phyloP scores from a whole-genome alignment of 768 basidiomycete genomes.

The Tulasnella sp. region DNA sequence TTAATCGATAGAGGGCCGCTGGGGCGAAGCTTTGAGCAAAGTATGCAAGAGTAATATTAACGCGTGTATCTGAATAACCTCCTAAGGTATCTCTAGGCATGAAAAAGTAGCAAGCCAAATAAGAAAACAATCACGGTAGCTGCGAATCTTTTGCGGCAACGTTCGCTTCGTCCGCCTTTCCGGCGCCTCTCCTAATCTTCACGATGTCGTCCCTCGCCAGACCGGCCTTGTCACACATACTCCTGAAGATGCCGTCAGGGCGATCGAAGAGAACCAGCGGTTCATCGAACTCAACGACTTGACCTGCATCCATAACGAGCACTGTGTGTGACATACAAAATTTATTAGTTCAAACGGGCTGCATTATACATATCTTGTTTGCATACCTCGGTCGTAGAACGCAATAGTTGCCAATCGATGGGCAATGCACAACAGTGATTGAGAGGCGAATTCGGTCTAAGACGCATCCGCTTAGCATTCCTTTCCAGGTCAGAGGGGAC shows the following conservation, averaged over 20 bases:
- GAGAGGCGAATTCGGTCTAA: conserved; percentile 53
- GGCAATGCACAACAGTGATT: conserved; percentile 79
- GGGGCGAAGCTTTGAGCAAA: too few species aligned
- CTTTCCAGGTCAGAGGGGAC: too few species aligned
- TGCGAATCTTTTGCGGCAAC: too few species aligned
- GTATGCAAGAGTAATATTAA: too few species aligned
- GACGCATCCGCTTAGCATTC: too few species aligned
- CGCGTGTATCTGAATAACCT: too few species aligned
- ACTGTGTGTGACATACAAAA: background rate
- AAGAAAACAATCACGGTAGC: too few species aligned
- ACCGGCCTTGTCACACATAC: conserved; percentile 78
- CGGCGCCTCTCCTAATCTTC: too few species aligned
- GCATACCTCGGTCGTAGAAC: conserved; percentile 73
- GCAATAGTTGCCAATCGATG: conserved; percentile 84
- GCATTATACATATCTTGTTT: conserved; percentile 49
- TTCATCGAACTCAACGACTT: conserved; percentile 60
- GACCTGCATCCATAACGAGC: conserved; percentile 17
- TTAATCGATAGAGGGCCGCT: too few species aligned
- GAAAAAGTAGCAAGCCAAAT: too few species aligned
- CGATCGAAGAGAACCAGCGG: conserved; percentile 53
- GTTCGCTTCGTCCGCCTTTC: too few species aligned
- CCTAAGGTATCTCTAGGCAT: too few species aligned
- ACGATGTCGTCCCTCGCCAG: conserved; percentile 62
- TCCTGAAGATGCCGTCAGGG: conserved; percentile 59
- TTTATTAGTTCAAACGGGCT: background rate